Conservation (phyloP, 192 early-diverging fungal genomes). For the Backusella psychrophila region DNA sequence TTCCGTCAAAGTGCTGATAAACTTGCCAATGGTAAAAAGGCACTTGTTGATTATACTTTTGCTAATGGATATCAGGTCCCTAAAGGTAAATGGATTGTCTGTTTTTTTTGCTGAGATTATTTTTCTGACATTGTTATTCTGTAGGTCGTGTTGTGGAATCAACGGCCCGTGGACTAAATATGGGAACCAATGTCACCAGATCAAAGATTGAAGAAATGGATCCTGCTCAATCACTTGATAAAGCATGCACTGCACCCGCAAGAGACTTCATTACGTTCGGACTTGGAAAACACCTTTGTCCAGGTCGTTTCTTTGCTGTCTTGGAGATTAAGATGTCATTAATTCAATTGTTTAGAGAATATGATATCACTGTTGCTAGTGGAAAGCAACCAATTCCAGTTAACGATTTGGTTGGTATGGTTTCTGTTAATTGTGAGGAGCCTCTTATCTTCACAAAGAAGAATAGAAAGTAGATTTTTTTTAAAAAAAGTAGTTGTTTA, state of each 20-base stretch:
- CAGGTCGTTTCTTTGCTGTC: conserved; percentile 31
- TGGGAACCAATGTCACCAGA: conserved; percentile 5
- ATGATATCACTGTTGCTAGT: not conserved
- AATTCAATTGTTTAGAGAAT: conserved; percentile 10
- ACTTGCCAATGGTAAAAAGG: conserved; percentile 20
- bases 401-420: not conserved
- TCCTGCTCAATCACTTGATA: not conserved
- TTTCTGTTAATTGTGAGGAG: not conserved
- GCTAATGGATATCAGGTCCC: conserved; percentile 26
- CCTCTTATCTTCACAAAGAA: conserved; percentile 14
- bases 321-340: conserved; percentile 28
- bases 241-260: not conserved
- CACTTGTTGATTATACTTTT: conserved; percentile 19
- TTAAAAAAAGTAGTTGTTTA: not conserved
- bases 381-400: conserved; percentile 14
- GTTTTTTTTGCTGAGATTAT: not conserved
- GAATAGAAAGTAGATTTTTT: not conserved
- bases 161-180: conserved; percentile 18
- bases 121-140: not conserved
- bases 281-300: conserved; percentile 23
- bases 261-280: conserved; percentile 21
- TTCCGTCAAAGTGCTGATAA: conserved; percentile 26
- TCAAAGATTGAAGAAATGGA: conserved; percentile 12
- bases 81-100: not conserved
- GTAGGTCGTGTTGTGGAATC: conserved; percentile 15